These are phyloP conservation scores for Pythium vanterpoolii DNA, from an alignment of 352 stramenopile species.

Conservation along the genomic window DNA sequence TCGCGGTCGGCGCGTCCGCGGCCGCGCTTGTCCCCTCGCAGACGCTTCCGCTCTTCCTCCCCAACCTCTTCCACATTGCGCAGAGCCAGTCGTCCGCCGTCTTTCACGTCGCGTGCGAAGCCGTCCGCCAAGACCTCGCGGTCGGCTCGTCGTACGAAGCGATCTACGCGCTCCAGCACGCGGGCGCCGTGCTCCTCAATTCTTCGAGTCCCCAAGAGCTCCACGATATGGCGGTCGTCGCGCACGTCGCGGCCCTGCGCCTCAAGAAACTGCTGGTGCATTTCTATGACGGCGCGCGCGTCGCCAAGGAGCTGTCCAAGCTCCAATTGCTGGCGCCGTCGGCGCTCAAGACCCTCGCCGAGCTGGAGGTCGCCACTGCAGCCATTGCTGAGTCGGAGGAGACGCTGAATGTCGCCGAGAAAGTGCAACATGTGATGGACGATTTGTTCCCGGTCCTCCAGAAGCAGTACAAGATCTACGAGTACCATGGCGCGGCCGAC, in stretches of 20 bases:
- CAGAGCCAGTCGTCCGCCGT: slow-evolving; percentile 38
- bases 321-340: slow-evolving; percentile 48
- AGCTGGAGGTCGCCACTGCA: slow-evolving; percentile 29
- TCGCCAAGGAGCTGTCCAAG: slow-evolving; percentile 59
- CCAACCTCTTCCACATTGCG: slow-evolving; percentile 61
- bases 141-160: slow-evolving; percentile 60
- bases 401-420: slow-evolving; percentile 41
- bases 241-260: slow-evolving; percentile 59
- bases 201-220: slow-evolving; percentile 65
- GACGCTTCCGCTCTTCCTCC: slow-evolving; percentile 71
- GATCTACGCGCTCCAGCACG: slow-evolving; percentile 66
- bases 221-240: slow-evolving; percentile 75
- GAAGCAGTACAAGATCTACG: slow-evolving; percentile 78
- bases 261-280: slow-evolving; percentile 67
- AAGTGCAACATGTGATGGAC: slow-evolving; percentile 74
- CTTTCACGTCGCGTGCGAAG: slow-evolving; percentile 64
- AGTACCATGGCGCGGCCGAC: slow-evolving; percentile 66
- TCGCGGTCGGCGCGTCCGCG: slow-evolving; percentile 46
- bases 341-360: slow-evolving; percentile 46
- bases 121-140: slow-evolving; percentile 49
- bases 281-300: slow-evolving; percentile 77
- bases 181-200: slow-evolving; percentile 69
- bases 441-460: slow-evolving; percentile 69
- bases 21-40: slow-evolving; percentile 64
- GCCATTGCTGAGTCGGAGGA: slow-evolving; percentile 3